phyloP scores from a whole-genome alignment of 2,329 filamentous ascomycete species.

The Hortaea sp. region DNA sequence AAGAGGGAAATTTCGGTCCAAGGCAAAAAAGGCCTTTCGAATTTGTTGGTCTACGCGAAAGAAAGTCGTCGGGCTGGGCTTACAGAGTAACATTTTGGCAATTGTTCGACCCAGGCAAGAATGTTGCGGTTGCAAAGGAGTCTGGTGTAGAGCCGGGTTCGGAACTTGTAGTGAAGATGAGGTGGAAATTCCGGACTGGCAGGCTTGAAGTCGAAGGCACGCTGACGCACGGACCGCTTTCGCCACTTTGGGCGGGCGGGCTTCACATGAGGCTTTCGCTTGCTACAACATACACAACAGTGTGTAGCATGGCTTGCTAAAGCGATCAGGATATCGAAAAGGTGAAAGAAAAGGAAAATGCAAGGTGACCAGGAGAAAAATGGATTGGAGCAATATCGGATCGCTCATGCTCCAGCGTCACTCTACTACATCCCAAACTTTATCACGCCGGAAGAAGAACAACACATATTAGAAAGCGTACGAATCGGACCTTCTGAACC shows the following conservation, averaged over 20 bases:
- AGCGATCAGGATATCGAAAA: too few relatives aligned
- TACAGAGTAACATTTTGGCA: too few relatives aligned
- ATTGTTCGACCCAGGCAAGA: too few relatives aligned
- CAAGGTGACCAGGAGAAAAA: not conserved
- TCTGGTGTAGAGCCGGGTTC: too few relatives aligned
- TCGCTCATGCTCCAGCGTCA: constrained; percentile 25
- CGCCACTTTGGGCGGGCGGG: not conserved
- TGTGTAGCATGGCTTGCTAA: too few relatives aligned
- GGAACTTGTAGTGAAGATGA: too few relatives aligned
- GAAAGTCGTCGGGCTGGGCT: too few relatives aligned
- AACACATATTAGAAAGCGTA: constrained; percentile 60
- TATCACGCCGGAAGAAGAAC: constrained; percentile 66
- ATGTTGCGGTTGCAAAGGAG: too few relatives aligned
- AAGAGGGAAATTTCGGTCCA: too few relatives aligned
- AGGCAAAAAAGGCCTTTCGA: too few relatives aligned
- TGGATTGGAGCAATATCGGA: constrained; percentile 6
- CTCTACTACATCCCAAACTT: constrained; percentile 85
- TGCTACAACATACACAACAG: not conserved
- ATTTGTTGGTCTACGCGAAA: too few relatives aligned
- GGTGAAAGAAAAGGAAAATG: not conserved
- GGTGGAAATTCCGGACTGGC: not conserved
- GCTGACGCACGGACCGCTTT: not conserved
- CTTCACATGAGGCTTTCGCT: not conserved
- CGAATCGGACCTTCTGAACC: not conserved
- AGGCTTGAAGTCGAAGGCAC: not conserved